Conservation (phyloP, 768 basidiomycete genomes). For the Candolleomyces aberdarensis region DNA sequence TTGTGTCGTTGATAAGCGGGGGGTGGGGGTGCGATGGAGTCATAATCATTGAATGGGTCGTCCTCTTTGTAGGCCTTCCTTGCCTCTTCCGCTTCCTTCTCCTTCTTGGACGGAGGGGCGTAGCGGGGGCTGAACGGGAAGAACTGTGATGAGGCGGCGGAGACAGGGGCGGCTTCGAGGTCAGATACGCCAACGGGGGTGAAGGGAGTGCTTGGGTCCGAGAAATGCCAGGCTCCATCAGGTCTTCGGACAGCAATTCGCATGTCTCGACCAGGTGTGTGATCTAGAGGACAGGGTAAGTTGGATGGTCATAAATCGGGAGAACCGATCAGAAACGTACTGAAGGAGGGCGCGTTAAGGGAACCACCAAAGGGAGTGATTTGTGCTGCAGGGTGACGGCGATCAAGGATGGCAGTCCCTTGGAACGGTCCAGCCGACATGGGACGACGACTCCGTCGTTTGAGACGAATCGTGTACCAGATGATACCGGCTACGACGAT, state of each 20-base stretch:
- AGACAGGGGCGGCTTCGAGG: conserved; percentile 27
- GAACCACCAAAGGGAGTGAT: conserved; percentile 41
- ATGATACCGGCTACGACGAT: conserved; percentile 28
- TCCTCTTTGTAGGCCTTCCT: conserved; percentile 12
- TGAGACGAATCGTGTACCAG: conserved; percentile 30
- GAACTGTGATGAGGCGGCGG: conserved; percentile 13
- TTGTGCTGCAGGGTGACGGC: conserved; percentile 34
- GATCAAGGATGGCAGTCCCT: conserved; percentile 24
- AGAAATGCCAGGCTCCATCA: conserved; percentile 57
- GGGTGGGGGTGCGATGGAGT: conserved; percentile 21
- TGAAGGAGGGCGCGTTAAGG: conserved; percentile 34
- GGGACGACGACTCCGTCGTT: conserved; percentile 20
- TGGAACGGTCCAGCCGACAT: conserved; percentile 24
- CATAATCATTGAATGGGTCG: conserved; percentile 14
- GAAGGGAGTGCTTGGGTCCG: conserved; percentile 38
- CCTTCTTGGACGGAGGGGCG: conserved; percentile 16
- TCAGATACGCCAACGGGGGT: conserved; percentile 37
- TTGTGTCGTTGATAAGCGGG: conserved; percentile 24
- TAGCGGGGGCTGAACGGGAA: conserved; percentile 10
- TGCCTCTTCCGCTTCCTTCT: conserved; percentile 17
- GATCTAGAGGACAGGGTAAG: conserved; percentile 29
- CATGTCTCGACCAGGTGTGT: conserved; percentile 54
- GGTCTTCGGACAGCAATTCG: conserved; percentile 50
- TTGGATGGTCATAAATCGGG: not conserved
- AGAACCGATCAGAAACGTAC: conserved; percentile 24